Conservation (phyloP, 768 basidiomycete species). For the Glaciozyma antarctica region DNA sequence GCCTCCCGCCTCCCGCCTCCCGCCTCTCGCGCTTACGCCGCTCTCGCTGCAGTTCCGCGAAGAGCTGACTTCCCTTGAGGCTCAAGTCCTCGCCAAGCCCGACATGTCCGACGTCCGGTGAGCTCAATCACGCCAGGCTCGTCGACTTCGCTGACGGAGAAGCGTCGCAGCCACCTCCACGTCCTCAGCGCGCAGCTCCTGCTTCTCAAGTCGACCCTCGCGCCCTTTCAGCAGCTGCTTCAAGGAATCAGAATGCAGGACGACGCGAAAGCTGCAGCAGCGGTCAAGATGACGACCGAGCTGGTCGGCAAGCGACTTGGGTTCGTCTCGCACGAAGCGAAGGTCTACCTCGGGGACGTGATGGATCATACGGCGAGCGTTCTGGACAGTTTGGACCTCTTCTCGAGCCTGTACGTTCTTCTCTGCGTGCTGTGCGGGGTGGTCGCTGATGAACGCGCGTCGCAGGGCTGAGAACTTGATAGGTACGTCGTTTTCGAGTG, state of each 20-base stretch:
- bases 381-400: conserved; percentile 61
- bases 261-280: conserved; percentile 49
- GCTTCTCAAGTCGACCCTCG: conserved; percentile 62
- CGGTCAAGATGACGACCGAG: conserved; percentile 46
- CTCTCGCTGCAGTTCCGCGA: background rate
- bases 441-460: background rate
- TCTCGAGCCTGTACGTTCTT: conserved; percentile 59
- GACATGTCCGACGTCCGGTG: conserved; percentile 49
- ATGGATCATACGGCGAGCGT: conserved; percentile 69
- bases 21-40: background rate
- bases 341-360: conserved; percentile 45
- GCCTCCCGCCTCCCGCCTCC: background rate
- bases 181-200: conserved; percentile 66
- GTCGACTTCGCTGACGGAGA: conserved; percentile 43
- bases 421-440: conserved; percentile 32
- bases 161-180: conserved; percentile 48
- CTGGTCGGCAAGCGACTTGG: background rate
- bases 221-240: conserved; percentile 60
- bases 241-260: conserved; percentile 63
- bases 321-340: conserved; percentile 15
- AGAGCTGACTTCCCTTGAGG: conserved; percentile 10
- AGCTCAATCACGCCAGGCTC: background rate
- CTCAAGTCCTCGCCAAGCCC: background rate
- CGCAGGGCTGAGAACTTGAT: conserved; percentile 10
- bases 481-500: background rate